These are phyloP conservation scores for Protomyces pachydermus DNA, from an alignment of 1,139 yeast species.

Conservation along the genomic window DNA sequence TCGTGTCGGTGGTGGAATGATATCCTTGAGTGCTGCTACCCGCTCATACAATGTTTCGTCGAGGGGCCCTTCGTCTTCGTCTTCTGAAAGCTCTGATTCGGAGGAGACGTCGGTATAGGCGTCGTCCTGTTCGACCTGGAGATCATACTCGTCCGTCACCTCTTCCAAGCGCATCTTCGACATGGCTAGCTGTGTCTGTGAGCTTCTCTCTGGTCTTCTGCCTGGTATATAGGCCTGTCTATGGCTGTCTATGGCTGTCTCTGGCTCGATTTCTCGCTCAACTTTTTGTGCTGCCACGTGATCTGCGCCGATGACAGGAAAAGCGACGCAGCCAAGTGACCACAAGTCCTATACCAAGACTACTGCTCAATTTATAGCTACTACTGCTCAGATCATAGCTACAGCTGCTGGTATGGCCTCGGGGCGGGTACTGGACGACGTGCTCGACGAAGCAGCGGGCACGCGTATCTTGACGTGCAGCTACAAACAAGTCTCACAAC, in stretches of 20 bases:
- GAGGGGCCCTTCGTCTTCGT: conserved; percentile 69
- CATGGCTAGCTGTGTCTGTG: neutral
- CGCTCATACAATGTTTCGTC: conserved; percentile 84
- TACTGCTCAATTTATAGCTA: neutral
- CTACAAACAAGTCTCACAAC: neutral
- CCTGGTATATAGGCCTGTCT: neutral
- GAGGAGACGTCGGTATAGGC: conserved; percentile 28
- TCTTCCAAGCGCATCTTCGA: conserved; percentile 25
- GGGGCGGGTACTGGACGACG: too few relatives aligned
- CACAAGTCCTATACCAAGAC: too few relatives aligned
- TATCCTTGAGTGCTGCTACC: conserved; percentile 83
- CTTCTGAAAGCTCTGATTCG: conserved; percentile 43
- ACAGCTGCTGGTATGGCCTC: neutral
- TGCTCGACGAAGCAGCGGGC: too few relatives aligned
- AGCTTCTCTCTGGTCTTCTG: neutral
- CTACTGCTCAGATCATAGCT: neutral
- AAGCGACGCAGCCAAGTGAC: neutral
- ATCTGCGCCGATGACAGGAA: neutral
- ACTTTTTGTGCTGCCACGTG: neutral
- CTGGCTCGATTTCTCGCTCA: neutral
- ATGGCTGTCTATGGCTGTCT: neutral
- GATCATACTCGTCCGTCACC: conserved; percentile 28
- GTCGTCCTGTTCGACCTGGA: conserved; percentile 20
- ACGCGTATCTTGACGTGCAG: neutral
- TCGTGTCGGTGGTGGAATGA: conserved; percentile 85